These are phyloP conservation scores for Agapanthus africanus DNA, from an alignment of 106 monocot species.

Conservation along the genomic window DNA sequence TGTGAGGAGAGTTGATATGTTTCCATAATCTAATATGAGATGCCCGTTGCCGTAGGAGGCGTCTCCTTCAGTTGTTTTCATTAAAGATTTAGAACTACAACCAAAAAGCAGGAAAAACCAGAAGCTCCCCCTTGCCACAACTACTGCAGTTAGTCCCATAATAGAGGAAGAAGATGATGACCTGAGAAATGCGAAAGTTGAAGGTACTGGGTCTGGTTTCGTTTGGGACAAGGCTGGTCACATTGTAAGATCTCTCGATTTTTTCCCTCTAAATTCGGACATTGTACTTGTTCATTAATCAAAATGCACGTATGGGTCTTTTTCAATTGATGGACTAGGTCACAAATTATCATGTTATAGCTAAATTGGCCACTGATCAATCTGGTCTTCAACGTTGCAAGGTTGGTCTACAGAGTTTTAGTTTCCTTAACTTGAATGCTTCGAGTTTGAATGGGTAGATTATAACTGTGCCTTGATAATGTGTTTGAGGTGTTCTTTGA, in stretches of 20 bases:
- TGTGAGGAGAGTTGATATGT: too few species aligned
- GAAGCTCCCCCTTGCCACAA: not conserved
- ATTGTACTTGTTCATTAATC: not conserved
- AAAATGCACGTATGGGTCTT: not conserved
- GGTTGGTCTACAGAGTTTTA: conserved; percentile 29
- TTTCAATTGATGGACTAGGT: conserved; percentile 36
- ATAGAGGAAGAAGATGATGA: conserved; percentile 18
- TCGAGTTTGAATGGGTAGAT: not conserved
- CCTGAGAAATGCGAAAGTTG: conserved; percentile 39
- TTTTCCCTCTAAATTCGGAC: not conserved
- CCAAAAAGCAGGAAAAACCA: conserved; percentile 5
- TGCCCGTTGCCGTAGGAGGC: conserved; percentile 29
- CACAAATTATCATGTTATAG: conserved; percentile 86
- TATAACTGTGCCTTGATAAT: not conserved
- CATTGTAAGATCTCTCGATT: conserved; percentile 45
- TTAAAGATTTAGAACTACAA: conserved; percentile 50
- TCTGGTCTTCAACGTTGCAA: conserved; percentile 61
- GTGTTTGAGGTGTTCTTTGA: conserved; percentile 50
- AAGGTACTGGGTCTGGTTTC: conserved; percentile 81
- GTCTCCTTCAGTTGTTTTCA: conserved; percentile 78
- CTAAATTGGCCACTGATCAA: conserved; percentile 67
- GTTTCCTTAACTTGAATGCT: not conserved
- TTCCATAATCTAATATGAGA: too few species aligned
- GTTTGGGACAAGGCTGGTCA: conserved; percentile 80
- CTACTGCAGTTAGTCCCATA: not conserved